These are phyloP conservation scores for Ceratocystis alfenasii DNA, from an alignment of 2,329 filamentous ascomycete genomes.

Conservation along the genomic window DNA sequence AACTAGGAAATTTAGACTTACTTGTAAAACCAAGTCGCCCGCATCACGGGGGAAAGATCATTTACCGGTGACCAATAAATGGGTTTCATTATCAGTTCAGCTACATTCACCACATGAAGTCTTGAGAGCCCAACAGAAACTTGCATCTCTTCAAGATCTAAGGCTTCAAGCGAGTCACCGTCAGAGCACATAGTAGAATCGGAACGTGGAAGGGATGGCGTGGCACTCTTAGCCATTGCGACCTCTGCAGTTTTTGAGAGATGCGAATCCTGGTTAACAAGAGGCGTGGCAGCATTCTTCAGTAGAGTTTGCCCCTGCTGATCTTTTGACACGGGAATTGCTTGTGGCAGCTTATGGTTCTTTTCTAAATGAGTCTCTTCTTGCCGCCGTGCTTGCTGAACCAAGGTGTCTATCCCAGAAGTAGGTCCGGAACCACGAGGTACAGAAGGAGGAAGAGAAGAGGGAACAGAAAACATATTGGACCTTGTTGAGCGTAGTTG, in stretches of 20 bases:
- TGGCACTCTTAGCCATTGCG: neutral
- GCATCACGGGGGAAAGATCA: slow-evolving; percentile 67
- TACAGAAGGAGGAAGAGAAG: slow-evolving; percentile 12
- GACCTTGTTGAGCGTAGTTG: slow-evolving; percentile 1
- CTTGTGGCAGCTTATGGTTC: neutral
- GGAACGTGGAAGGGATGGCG: neutral
- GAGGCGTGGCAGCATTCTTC: neutral
- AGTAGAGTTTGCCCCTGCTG: neutral
- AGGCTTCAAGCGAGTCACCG: neutral
- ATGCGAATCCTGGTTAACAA: neutral
- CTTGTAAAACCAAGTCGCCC: slow-evolving; percentile 95
- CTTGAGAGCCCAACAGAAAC: slow-evolving; percentile 83
- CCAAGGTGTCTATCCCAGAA: slow-evolving; percentile 17
- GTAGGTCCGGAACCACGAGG: neutral
- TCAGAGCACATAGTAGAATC: neutral
- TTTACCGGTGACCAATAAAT: slow-evolving; percentile 97
- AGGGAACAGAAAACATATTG: neutral
- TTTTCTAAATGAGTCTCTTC: neutral
- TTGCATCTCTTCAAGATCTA: slow-evolving; percentile 30
- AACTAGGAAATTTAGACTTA: slow-evolving; percentile 26
- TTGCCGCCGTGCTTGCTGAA: slow-evolving; percentile 16
- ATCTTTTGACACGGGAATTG: neutral
- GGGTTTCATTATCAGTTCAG: slow-evolving; percentile 76
- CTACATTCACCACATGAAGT: slow-evolving; percentile 76
- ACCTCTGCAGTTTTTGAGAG: neutral